Evolutionary conservation across 163 green algal species (phyloP), one percentile per base, ranked within the genome.

Genomic region (Scenedesmus sp.): DNA sequence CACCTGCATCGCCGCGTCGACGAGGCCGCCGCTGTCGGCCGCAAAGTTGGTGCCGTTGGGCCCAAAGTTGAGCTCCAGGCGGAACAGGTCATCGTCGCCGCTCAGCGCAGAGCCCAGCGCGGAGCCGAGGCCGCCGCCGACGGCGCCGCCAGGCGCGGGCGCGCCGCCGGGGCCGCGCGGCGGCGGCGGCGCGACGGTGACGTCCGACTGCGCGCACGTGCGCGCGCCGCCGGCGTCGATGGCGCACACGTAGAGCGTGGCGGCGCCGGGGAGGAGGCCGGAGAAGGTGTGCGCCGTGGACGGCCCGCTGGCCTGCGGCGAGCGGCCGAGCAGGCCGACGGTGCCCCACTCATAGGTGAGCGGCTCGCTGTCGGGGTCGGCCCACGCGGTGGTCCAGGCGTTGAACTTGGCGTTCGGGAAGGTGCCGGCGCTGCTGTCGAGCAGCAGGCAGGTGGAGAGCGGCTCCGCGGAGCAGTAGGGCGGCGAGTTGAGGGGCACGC

Each of bases 191-290:
- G 9, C 18, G 7, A 74, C 64, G 11, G 15, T 29, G 0, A 74
- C 64, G 2, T 26, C 26, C n/a, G 33, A 2, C 10, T 34, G n/a
- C 45, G 60, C n/a, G 47, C 67, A 76, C 1, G 67, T 34, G 18
- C 31, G 18, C 2, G 67, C 67, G 4, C 67, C 67, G 18, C 39
- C 42, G 51, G 20, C 64, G 24, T 76, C 67, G n/a, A 76, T 39
- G 1, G 67, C 67, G 42, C 67, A 76, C 14, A 76, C 51, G 48
- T 76, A 76, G 0, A 76, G 50, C 28, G 15, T 76, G 33, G 29
- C 39, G 3, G 42, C 2, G 29, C 67, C 67, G 1, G 67, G 50
- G 14, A 50, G 33, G 0, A 76, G 48, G 3, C 53, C 22, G 1
- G 33, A 56, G 15, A 65, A 54, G 7, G 50, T 64, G 67, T 65